phyloP scores from a whole-genome alignment of 2,329 filamentous ascomycete genomes.

The Cephalotrichum gorgonifer region DNA sequence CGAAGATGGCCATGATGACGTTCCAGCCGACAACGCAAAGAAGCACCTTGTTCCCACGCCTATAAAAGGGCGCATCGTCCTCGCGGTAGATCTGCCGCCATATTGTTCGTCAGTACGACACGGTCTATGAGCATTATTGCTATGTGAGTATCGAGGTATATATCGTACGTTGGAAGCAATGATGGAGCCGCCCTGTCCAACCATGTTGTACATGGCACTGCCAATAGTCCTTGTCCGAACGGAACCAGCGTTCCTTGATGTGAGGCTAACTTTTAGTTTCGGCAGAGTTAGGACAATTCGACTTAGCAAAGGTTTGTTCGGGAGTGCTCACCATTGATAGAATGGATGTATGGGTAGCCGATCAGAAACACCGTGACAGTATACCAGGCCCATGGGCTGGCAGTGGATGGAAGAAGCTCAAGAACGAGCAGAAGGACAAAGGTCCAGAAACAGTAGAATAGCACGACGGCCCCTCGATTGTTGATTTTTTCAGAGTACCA shows the following conservation, averaged over 20 bases:
- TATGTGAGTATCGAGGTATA: background rate
- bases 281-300: conserved; percentile 7
- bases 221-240: conserved; percentile 53
- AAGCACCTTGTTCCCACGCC: conserved; percentile 31
- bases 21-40: conserved; percentile 14
- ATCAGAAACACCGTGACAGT: conserved; percentile 20
- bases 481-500: conserved; percentile 33
- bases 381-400: conserved; percentile 20
- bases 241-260: conserved; percentile 46
- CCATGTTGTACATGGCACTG: conserved; percentile 36
- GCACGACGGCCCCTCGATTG: conserved; percentile 29
- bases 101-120: background rate
- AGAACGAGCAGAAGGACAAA: conserved; percentile 41
- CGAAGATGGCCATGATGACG: conserved; percentile 23
- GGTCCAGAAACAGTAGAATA: conserved; percentile 38
- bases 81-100: conserved; percentile 27
- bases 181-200: conserved; percentile 34
- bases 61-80: conserved; percentile 30
- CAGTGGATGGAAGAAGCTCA: conserved; percentile 14
- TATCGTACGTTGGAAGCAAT: conserved; percentile 26
- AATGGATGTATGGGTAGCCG: conserved; percentile 19
- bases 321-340: background rate
- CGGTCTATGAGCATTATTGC: background rate
- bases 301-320: background rate
- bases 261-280: conserved; percentile 33